Base-by-base conservation (phyloP, 805 yeast genomes). In the Kodamaea hsintzibuensis region DNA sequence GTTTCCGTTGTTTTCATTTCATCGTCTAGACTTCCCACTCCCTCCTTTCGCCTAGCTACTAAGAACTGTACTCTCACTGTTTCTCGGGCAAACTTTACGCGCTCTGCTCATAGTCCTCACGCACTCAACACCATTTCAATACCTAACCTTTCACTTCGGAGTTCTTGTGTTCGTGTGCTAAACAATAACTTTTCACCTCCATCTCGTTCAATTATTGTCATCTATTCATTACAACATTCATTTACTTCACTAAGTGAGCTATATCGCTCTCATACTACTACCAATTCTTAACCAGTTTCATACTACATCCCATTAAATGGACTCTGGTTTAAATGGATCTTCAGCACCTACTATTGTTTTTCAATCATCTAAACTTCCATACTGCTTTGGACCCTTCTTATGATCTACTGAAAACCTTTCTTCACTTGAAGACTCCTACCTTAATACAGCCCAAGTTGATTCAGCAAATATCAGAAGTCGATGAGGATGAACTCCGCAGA, bases 331-430 rank as follows among this genome's bases (percentile, higher is more conserved):
- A 6, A 40, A 40, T 40, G 44, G 44, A 40, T 40, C 44, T 40
- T 40, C 44, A 40, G 18, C 13, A 40, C 25, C 12, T 17, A 17
- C 7, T 40, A 16, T 40, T 40, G 25, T 40, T 16, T 13, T 40
- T 65, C 13, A 58, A 60, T 48, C 66, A 63, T 50, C 66, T 65
- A 51, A 57, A 53, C 37, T 59, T 58, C 44, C 63, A 61, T 38
- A 46, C 60, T 1, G 42, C 43, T 1, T n/a, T 49, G 7, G 56
- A 65, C 44, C 62, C 63, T 8, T 52, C 42, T 10, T 68, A 67
- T 52, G 58, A 59, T 19, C 63, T 60, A 35, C 42, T 57, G 5
- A 59, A 60, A 16, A 63, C 71, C 1, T 51, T 63, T 22, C 54
- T 51, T 40, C 55, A 61, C 51, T 56, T 59, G 55, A 30, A 48